Conservation (phyloP, 2,329 filamentous ascomycete species). For the Alternaria burnsii region DNA sequence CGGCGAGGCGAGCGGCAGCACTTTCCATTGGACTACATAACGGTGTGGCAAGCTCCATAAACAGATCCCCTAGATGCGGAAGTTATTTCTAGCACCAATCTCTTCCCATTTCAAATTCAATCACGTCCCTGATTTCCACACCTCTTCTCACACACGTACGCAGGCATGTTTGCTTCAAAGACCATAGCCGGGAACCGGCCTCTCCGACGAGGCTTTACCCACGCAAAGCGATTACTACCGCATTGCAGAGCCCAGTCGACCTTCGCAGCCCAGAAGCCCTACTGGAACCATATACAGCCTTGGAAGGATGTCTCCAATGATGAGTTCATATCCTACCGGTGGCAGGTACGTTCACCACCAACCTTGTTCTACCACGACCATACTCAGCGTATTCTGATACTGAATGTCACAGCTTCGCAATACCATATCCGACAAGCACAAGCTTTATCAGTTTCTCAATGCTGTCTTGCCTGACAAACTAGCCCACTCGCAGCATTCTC, state of each 20-base stretch:
- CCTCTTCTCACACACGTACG: neutral
- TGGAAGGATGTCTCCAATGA: constrained; percentile 60
- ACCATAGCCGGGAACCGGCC: constrained; percentile 4
- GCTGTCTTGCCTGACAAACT: constrained; percentile 61
- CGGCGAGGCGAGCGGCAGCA: constrained; percentile 1
- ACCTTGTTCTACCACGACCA: neutral
- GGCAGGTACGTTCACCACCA: constrained; percentile 59
- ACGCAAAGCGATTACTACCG: neutral
- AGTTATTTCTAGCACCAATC: neutral
- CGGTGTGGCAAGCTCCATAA: neutral
- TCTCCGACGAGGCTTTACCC: neutral
- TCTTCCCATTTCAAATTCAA: neutral
- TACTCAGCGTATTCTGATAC: neutral
- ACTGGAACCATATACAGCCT: constrained; percentile 61
- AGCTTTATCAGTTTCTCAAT: constrained; percentile 60
- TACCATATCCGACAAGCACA: constrained; percentile 58
- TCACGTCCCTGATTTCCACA: neutral
- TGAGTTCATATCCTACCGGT: constrained; percentile 63
- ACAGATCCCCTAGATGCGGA: neutral
- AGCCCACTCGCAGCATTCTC: constrained; percentile 46
- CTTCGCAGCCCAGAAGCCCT: constrained; percentile 37
- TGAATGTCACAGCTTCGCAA: constrained; percentile 55
- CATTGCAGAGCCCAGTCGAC: constrained; percentile 24
- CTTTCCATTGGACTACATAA: neutral
- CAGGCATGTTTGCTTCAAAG: constrained; percentile 12